phyloP scores from a whole-genome alignment of 2,329 filamentous ascomycete species.

The Aspergillus amoenus region DNA sequence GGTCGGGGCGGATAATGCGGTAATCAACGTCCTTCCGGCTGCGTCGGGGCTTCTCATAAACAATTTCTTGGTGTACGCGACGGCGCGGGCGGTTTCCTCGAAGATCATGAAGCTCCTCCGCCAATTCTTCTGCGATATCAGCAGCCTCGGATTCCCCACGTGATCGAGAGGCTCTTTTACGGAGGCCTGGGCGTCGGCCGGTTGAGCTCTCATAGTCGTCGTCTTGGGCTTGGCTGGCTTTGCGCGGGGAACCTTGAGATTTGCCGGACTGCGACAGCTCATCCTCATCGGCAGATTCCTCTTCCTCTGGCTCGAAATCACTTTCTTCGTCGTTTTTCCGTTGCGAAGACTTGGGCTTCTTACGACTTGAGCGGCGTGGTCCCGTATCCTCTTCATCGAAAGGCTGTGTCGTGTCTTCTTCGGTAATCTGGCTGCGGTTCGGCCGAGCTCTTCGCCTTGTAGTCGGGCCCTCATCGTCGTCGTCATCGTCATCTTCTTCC shows the following conservation, averaged over 20 bases:
- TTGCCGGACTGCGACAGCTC: constrained; percentile 52
- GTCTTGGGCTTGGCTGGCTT: constrained; percentile 40
- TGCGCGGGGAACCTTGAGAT: constrained; percentile 44
- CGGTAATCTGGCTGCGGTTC: constrained; percentile 23
- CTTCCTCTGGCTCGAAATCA: constrained; percentile 62
- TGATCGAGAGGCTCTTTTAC: constrained; percentile 50
- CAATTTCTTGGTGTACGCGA: constrained; percentile 33
- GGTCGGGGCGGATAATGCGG: constrained; percentile 75
- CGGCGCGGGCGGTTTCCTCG: constrained; percentile 46
- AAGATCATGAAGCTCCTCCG: constrained; percentile 57
- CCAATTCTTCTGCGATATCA: constrained; percentile 56
- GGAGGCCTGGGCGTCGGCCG: constrained; percentile 53
- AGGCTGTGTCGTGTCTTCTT: constrained; percentile 19
- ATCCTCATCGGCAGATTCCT: constrained; percentile 55
- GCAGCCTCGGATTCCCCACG: constrained; percentile 46
- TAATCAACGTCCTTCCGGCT: constrained; percentile 75
- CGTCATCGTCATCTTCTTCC: constrained; percentile 38
- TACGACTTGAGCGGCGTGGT: constrained; percentile 40
- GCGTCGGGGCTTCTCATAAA: constrained; percentile 52
- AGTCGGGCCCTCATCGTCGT: constrained; percentile 57
- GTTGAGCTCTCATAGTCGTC: constrained; percentile 49
- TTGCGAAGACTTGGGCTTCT: constrained; percentile 44
- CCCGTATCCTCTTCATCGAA: constrained; percentile 28
- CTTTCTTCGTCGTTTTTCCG: constrained; percentile 57
- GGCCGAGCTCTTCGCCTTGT: constrained; percentile 44